These are phyloP conservation scores for Closterium sp. DNA, from an alignment of 139 green algal species.

Conservation along the genomic window DNA sequence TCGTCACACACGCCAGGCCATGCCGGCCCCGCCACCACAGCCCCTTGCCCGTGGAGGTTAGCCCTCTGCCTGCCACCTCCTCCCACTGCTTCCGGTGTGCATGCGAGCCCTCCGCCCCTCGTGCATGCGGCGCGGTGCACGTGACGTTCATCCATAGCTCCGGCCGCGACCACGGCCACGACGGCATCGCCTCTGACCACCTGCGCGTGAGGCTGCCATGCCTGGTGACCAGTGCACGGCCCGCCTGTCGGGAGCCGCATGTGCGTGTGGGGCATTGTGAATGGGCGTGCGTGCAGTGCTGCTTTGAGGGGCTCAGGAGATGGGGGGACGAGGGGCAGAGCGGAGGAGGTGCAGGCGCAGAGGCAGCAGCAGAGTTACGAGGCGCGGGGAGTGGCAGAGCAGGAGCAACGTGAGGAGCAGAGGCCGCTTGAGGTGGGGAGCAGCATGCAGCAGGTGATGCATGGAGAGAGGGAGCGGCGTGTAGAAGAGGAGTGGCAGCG, in stretches of 20 bases:
- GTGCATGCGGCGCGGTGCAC: neutral
- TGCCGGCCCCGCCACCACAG: neutral
- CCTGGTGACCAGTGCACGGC: no score
- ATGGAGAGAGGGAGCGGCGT: neutral
- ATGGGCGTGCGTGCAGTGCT: neutral
- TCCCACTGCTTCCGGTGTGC: neutral
- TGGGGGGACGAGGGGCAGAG: no score
- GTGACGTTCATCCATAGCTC: constrained; percentile 15
- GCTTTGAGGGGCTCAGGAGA: neutral
- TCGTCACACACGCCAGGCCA: neutral
- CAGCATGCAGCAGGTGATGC: no score
- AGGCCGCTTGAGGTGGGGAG: no score
- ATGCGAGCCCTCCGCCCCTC: no score
- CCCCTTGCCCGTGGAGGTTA: no score
- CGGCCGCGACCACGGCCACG: neutral
- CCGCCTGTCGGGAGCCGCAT: neutral
- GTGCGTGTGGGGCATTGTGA: neutral
- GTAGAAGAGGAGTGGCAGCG: neutral
- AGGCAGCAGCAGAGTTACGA: no score
- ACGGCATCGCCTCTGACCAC: constrained; percentile 6
- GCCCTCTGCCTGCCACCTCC: neutral
- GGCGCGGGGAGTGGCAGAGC: no score
- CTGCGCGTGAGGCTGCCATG: neutral
- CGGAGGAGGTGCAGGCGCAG: no score
- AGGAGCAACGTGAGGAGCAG: no score